A percentile compares a stretch with the other conserved stretches of the same genome.
Evolutionary conservation across 1,139 yeast species (phyloP).

Genomic region (Yamadazyma friedrichii): DNA sequence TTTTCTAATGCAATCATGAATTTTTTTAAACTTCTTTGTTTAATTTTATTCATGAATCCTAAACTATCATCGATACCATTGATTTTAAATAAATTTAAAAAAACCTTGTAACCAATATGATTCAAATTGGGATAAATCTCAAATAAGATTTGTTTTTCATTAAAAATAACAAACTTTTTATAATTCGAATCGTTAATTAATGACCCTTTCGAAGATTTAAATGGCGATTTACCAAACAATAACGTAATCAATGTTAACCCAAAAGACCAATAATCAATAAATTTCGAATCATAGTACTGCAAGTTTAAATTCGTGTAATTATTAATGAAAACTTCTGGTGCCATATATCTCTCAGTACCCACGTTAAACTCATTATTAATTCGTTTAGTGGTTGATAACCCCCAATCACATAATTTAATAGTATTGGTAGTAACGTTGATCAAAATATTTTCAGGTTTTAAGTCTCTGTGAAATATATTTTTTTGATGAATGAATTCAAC

Average conservation of each 20-base stretch:
- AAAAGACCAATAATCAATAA: conserved; percentile 43
- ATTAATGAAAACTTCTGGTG: conserved; percentile 44
- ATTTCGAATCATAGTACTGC: conserved; percentile 32
- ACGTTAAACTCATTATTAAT: conserved; percentile 45
- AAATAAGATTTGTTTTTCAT: conserved; percentile 34
- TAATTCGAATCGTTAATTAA: conserved; percentile 35
- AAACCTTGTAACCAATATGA: conserved; percentile 31
- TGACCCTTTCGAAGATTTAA: conserved; percentile 20
- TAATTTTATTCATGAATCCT: conserved; percentile 25
- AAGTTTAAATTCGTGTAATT: conserved; percentile 18
- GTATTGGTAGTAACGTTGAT: conserved; percentile 34
- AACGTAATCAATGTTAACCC: conserved; percentile 46
- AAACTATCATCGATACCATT: conserved; percentile 36
- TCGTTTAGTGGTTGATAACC: conserved; percentile 43
- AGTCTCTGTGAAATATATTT: conserved; percentile 52
- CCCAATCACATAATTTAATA: conserved; percentile 58
- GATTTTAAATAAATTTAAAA: conserved; percentile 32
- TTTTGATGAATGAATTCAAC: conserved; percentile 39
- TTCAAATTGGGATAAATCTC: conserved; percentile 46
- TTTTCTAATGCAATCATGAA: conserved; percentile 30
- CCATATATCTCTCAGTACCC: conserved; percentile 60
- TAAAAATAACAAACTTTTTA: conserved; percentile 35
- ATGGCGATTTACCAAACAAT: conserved; percentile 49
- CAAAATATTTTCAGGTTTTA: conserved; percentile 55
- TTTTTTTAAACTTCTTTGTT: conserved; percentile 26